Evolutionary conservation across 331 rosid species (phyloP).

Genomic region (Stylosanthes scabra): DNA sequence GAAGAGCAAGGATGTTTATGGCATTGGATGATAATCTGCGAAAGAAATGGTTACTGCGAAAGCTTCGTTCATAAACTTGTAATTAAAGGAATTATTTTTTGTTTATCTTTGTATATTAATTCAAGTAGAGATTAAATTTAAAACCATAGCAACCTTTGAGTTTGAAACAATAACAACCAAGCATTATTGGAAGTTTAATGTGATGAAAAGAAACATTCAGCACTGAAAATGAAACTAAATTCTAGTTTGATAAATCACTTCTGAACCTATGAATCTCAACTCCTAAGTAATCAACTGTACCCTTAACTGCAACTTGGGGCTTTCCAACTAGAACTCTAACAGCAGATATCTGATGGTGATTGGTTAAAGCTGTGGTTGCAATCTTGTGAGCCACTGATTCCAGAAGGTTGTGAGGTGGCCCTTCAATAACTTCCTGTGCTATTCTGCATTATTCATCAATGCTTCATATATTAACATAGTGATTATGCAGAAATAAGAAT

Average conservation of each 20-base stretch:
- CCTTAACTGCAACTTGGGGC: slow-evolving; percentile 87
- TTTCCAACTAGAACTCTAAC: slow-evolving; percentile 82
- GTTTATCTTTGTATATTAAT: slow-evolving; percentile 8
- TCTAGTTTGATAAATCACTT: slow-evolving; percentile 50
- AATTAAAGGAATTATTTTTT: not conserved
- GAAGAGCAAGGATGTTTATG: slow-evolving; percentile 48
- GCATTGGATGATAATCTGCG: slow-evolving; percentile 45
- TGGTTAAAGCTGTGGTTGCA: slow-evolving; percentile 57
- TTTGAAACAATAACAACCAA: not conserved
- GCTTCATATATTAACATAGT: slow-evolving; percentile 1
- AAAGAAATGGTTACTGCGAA: slow-evolving; percentile 52
- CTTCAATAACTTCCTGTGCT: slow-evolving; percentile 76
- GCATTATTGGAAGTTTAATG: no score
- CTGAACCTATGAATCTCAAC: slow-evolving; percentile 78
- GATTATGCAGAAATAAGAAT: not conserved
- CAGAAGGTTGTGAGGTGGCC: slow-evolving; percentile 69
- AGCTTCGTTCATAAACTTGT: slow-evolving; percentile 36
- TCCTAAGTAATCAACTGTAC: slow-evolving; percentile 83
- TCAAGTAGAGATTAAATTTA: not conserved
- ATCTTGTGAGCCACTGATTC: slow-evolving; percentile 83
- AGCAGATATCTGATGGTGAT: slow-evolving; percentile 61
- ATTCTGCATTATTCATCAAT: slow-evolving; percentile 53
- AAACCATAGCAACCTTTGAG: not conserved
- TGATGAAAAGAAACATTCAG: not conserved
- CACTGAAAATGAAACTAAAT: not conserved